Evolutionary conservation across 116 monocot species (phyloP).

Genomic region (Phalaenopsis hybrid): DNA sequence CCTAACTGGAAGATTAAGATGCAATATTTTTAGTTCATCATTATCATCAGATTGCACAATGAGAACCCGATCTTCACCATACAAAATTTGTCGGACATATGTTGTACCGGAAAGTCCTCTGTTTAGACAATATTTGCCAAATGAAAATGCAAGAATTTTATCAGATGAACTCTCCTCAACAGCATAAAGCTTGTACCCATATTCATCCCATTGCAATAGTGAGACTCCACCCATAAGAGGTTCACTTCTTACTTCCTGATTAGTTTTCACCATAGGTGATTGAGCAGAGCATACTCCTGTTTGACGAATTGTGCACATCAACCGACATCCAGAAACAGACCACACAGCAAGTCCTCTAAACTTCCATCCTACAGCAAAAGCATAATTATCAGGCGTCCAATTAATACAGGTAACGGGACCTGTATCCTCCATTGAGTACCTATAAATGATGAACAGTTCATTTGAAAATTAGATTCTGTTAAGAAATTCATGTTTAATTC

Average conservation of each 20-base stretch:
- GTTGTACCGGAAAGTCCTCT: constrained; percentile 88
- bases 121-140: constrained; percentile 90
- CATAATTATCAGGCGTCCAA: constrained; percentile 96
- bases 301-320: constrained; percentile 98
- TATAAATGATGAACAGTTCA: constrained; percentile 16
- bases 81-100: constrained; percentile 80
- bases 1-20: constrained; percentile 94
- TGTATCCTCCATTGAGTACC: constrained; percentile 96
- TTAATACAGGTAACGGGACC: constrained; percentile 86
- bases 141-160: constrained; percentile 83
- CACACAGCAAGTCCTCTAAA: constrained; percentile 91
- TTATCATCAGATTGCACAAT: constrained; percentile 83
- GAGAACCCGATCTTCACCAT: constrained; percentile 92
- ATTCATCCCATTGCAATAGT: constrained; percentile 86
- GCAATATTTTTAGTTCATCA: constrained; percentile 86
- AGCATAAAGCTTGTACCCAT: constrained; percentile 91
- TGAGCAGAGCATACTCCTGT: constrained; percentile 65
- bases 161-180: constrained; percentile 72
- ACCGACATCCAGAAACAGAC: constrained; percentile 95
- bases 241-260: constrained; percentile 66
- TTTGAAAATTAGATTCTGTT: neutral
- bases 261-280: constrained; percentile 74
- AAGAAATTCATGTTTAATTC: neutral
- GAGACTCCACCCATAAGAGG: constrained; percentile 84
- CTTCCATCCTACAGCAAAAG: constrained; percentile 95